A percentile compares a stretch with the other conserved stretches of the same genome.
Evolutionary conservation across 2,329 filamentous ascomycete genomes (phyloP).

Genomic region (Penicillium thymicola): DNA sequence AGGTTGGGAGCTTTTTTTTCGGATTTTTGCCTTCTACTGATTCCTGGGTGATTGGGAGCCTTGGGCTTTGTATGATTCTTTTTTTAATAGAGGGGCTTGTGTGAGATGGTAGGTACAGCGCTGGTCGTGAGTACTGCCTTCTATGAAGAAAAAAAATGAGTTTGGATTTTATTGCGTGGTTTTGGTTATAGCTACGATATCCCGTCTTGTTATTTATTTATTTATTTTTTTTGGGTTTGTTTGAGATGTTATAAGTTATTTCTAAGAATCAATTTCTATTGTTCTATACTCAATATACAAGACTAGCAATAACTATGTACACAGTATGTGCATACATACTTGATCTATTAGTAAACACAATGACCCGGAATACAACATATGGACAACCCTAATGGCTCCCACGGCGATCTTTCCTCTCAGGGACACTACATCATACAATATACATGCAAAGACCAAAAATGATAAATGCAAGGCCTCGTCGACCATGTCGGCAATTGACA

Average conservation of each 20-base stretch:
- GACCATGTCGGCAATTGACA: slow-evolving; percentile 5
- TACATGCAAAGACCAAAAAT: background rate
- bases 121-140: slow-evolving; percentile 14
- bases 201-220: slow-evolving; percentile 9
- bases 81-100: slow-evolving; percentile 5
- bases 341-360: no score
- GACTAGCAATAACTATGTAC: background rate
- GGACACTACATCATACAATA: background rate
- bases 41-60: background rate
- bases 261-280: background rate
- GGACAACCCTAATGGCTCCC: slow-evolving; percentile 3
- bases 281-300: background rate
- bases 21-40: background rate
- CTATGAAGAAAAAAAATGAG: slow-evolving; percentile 2
- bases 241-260: background rate
- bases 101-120: slow-evolving; percentile 11
- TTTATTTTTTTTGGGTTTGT: background rate
- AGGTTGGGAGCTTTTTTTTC: background rate
- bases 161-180: slow-evolving; percentile 9
- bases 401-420: background rate
- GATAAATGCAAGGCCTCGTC: background rate
- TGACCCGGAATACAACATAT: no score
- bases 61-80: slow-evolving; percentile 1
- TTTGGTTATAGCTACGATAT: slow-evolving; percentile 23
- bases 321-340: background rate